Evolutionary conservation across 1,284 basidiomycete genomes (phyloP).

Genomic region (Clitocybe nebularis): DNA sequence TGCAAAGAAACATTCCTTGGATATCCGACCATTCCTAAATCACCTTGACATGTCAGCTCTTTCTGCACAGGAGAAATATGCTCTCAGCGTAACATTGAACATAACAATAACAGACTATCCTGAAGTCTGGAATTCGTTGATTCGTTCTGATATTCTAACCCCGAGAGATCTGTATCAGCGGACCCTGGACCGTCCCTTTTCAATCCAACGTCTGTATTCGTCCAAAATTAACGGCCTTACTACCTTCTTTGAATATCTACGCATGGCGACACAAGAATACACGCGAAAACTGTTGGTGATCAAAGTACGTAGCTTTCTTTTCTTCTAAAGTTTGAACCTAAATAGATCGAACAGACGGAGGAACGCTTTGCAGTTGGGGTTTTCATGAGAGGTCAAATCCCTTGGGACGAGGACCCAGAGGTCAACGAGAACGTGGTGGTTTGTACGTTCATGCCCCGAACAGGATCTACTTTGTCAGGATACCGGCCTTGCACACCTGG

Average conservation of each 20-base stretch:
- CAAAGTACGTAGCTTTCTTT: slow-evolving; percentile 34
- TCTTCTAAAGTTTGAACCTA: background rate
- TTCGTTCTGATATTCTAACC: slow-evolving; percentile 54
- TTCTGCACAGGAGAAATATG: slow-evolving; percentile 47
- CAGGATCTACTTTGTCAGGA: slow-evolving; percentile 41
- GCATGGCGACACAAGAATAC: slow-evolving; percentile 50
- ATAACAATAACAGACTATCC: slow-evolving; percentile 37
- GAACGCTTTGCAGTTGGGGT: slow-evolving; percentile 57
- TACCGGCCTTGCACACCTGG: slow-evolving; percentile 49
- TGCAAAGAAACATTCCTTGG: slow-evolving; percentile 39
- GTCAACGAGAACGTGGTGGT: slow-evolving; percentile 58
- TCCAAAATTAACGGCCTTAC: slow-evolving; percentile 46
- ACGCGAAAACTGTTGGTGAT: slow-evolving; percentile 55
- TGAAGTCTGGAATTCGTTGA: slow-evolving; percentile 57
- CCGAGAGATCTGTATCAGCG: slow-evolving; percentile 46
- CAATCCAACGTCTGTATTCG: slow-evolving; percentile 58
- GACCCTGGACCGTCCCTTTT: slow-evolving; percentile 45
- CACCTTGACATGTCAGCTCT: slow-evolving; percentile 56
- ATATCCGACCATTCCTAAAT: slow-evolving; percentile 40
- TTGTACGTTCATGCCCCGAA: slow-evolving; percentile 55
- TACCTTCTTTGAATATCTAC: slow-evolving; percentile 60
- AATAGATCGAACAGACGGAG: slow-evolving; percentile 40
- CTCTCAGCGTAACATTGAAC: slow-evolving; percentile 37
- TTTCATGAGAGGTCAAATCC: slow-evolving; percentile 55
- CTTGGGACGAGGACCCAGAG: slow-evolving; percentile 59